A percentile compares a stretch with the other conserved stretches of the same genome.
phyloP scores from a whole-genome alignment of 2,329 filamentous ascomycete species.

The Ascochyta koolunga region DNA sequence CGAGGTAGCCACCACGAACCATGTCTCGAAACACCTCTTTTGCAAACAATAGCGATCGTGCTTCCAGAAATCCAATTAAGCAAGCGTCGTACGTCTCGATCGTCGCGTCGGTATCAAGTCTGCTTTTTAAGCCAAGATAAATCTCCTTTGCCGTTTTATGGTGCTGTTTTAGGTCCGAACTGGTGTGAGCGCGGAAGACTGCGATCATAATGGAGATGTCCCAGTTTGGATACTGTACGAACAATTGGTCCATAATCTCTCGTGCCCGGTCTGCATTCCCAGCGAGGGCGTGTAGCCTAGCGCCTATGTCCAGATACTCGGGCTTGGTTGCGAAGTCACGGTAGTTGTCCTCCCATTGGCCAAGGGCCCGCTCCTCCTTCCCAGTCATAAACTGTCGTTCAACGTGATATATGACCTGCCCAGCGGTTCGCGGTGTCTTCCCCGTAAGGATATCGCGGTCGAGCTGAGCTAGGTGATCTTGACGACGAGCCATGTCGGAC shows the following conservation, averaged over 20 bases:
- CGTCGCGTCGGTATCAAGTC: conserved; percentile 64
- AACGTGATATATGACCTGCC: conserved; percentile 31
- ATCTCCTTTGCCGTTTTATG: conserved; percentile 58
- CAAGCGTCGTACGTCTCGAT: conserved; percentile 79
- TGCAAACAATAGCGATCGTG: conserved; percentile 69
- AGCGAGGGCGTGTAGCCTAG: conserved; percentile 65
- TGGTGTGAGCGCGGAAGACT: conserved; percentile 72
- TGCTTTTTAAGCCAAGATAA: conserved; percentile 63
- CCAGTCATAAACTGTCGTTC: conserved; percentile 38
- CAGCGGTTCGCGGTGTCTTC: conserved; percentile 23
- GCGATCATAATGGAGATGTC: conserved; percentile 67
- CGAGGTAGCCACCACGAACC: conserved; percentile 65
- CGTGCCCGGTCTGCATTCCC: conserved; percentile 67
- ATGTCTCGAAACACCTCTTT: conserved; percentile 85
- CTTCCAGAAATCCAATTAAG: conserved; percentile 71
- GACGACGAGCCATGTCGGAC: conserved; percentile 20
- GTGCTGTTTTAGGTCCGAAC: conserved; percentile 49
- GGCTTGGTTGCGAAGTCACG: conserved; percentile 31
- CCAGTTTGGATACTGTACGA: conserved; percentile 53
- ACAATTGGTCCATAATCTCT: conserved; percentile 61
- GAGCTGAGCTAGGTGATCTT: conserved; percentile 30
- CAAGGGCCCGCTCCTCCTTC: conserved; percentile 34
- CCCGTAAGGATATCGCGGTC: conserved; percentile 35
- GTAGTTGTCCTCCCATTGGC: conserved; percentile 39
- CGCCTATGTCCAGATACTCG: conserved; percentile 66